Evolutionary conservation across 306 rosid genomes (phyloP).

Genomic region (Trichosanthes truncata): DNA sequence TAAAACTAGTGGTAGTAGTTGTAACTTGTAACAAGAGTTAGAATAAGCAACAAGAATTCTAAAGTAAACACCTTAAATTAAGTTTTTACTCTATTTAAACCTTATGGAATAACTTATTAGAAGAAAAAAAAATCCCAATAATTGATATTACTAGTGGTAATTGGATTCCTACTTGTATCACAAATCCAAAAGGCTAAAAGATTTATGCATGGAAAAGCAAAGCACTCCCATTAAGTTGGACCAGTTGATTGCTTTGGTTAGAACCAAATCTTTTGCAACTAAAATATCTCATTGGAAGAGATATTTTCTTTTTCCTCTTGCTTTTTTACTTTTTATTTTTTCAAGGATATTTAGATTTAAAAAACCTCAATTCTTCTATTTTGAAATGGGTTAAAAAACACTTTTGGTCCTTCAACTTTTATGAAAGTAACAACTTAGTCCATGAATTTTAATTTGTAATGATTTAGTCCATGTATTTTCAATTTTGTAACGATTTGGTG

Average conservation of each 20-base stretch:
- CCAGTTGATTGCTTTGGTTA: background rate
- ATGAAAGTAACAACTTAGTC: too few species aligned
- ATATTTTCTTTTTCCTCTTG: background rate
- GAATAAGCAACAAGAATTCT: too few species aligned
- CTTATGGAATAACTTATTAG: background rate
- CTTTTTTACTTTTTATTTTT: background rate
- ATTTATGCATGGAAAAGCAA: background rate
- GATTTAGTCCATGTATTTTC: too few species aligned
- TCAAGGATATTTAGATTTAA: too few species aligned
- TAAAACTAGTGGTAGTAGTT: too few species aligned
- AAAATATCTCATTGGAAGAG: background rate
- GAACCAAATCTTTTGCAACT: background rate
- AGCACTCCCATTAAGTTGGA: constrained; percentile 4
- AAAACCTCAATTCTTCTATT: background rate
- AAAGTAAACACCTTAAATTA: too few species aligned
- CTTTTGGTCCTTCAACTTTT: too few species aligned
- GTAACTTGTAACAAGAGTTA: too few species aligned
- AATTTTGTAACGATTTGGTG: too few species aligned
- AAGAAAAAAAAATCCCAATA: background rate
- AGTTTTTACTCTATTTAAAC: too few species aligned
- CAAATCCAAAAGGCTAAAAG: background rate
- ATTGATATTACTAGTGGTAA: background rate
- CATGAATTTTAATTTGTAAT: too few species aligned
- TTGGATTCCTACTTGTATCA: background rate
- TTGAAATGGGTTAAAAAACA: too few species aligned